A percentile compares a stretch with the other conserved stretches of the same genome.
Evolutionary conservation across 1,284 basidiomycete genomes (phyloP).

Genomic region (Trichosporon faecale): DNA sequence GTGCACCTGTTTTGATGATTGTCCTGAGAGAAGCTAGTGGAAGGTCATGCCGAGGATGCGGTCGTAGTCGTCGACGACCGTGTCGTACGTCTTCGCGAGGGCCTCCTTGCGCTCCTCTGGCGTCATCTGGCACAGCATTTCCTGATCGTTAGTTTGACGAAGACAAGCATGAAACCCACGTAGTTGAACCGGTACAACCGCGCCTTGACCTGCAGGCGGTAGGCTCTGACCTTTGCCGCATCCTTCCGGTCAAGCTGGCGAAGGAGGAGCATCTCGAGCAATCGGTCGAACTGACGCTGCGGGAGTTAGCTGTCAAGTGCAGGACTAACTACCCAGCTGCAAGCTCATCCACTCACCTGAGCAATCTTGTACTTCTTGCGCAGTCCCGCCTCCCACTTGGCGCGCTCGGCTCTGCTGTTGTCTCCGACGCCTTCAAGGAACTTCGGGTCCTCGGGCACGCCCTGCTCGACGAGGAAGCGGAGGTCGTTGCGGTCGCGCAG

Average conservation of each 20-base stretch:
- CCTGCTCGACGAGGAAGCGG: conserved; percentile 60
- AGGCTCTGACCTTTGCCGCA: conserved; percentile 60
- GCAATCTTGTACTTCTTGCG: conserved; percentile 84
- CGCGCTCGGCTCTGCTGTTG: conserved; percentile 30
- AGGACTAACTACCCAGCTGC: not conserved
- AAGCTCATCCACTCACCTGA: conserved; percentile 57
- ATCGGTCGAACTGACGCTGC: conserved; percentile 85
- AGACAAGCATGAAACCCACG: conserved; percentile 56
- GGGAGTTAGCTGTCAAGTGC: not conserved
- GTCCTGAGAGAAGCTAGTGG: conserved; percentile 19
- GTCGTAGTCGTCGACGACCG: conserved; percentile 79
- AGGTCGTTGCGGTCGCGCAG: conserved; percentile 90
- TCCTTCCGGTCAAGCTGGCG: conserved; percentile 67
- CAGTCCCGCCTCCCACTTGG: conserved; percentile 72
- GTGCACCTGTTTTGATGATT: not conserved
- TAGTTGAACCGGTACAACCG: conserved; percentile 91
- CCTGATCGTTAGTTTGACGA: conserved; percentile 56
- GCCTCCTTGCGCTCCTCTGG: conserved; percentile 81
- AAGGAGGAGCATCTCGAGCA: conserved; percentile 87
- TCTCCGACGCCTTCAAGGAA: conserved; percentile 40
- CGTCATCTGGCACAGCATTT: conserved; percentile 79
- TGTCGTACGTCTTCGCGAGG: conserved; percentile 88
- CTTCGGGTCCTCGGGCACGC: conserved; percentile 37
- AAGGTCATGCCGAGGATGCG: conserved; percentile 64
- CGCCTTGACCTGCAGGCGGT: conserved; percentile 82